Conservation (phyloP, 768 basidiomycete species). For the Tricholoma hemisulphureum region DNA sequence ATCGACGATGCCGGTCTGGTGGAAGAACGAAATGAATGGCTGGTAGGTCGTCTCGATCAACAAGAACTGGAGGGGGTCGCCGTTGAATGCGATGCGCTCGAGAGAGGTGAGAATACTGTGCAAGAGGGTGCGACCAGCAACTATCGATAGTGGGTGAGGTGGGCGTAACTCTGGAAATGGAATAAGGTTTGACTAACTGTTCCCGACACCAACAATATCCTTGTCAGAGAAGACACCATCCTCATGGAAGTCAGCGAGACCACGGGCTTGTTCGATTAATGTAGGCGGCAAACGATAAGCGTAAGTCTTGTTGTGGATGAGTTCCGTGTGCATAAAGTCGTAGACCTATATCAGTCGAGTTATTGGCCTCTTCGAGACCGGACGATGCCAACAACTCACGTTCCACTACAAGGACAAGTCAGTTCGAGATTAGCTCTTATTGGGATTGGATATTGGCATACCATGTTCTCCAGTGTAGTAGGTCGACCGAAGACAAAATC, state of each 20-base stretch:
- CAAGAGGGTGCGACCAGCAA: constrained; percentile 79
- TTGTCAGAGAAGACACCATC: constrained; percentile 66
- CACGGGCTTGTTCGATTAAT: constrained; percentile 69
- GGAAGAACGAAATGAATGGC: constrained; percentile 87
- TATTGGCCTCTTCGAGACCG: too few species aligned
- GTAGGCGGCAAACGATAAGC: constrained; percentile 79
- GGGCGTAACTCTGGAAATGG: not conserved
- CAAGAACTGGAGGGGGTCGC: constrained; percentile 76
- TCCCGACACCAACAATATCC: constrained; percentile 66
- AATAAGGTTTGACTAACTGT: constrained; percentile 51
- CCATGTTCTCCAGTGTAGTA: constrained; percentile 65
- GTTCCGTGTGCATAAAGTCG: constrained; percentile 75
- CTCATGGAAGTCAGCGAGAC: constrained; percentile 80
- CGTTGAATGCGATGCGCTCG: constrained; percentile 75
- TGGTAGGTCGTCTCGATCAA: constrained; percentile 84
- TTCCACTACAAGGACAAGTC: constrained; percentile 58
- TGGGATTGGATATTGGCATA: constrained; percentile 32
- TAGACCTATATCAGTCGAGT: constrained; percentile 47
- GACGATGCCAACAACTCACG: constrained; percentile 41
- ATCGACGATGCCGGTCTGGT: constrained; percentile 62
- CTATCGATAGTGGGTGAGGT: constrained; percentile 33
- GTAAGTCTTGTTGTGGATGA: constrained; percentile 80
- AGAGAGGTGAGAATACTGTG: constrained; percentile 70
- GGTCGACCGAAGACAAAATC: constrained; percentile 74
- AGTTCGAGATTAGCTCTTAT: constrained; percentile 5